phyloP scores from a whole-genome alignment of 257 asterid genomes.

The Salvia hispanica region DNA sequence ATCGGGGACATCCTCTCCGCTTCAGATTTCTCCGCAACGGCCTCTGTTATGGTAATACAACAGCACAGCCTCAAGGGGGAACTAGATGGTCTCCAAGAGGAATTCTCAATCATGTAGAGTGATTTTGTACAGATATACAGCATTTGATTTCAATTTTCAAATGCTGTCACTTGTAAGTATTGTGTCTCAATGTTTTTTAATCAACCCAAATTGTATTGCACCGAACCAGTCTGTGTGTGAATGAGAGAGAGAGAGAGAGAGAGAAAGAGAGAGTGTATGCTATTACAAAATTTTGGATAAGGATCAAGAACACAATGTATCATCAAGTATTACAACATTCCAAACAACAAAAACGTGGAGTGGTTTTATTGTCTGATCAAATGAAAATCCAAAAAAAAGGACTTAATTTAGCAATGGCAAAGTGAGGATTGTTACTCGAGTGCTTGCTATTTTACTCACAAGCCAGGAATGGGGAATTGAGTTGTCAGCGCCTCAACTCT shows the following conservation, averaged over 20 bases:
- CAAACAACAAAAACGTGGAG: background rate
- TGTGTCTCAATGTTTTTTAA: background rate
- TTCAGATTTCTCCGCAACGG: slow-evolving; percentile 69
- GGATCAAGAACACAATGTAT: background rate
- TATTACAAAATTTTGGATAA: background rate
- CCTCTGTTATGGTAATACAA: slow-evolving; percentile 83
- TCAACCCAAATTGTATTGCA: too few relatives aligned
- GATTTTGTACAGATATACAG: too few relatives aligned
- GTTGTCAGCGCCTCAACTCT: slow-evolving; percentile 80
- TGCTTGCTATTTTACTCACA: slow-evolving; percentile 42
- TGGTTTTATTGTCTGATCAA: background rate
- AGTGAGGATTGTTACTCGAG: background rate
- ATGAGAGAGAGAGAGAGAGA: too few relatives aligned
- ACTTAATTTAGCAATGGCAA: slow-evolving; percentile 18
- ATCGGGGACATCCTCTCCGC: slow-evolving; percentile 90
- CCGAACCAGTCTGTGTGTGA: background rate
- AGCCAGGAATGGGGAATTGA: slow-evolving; percentile 80
- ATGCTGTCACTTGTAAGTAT: background rate
- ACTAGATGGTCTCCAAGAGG: slow-evolving; percentile 87
- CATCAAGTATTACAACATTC: background rate
- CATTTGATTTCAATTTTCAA: background rate
- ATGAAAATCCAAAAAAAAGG: background rate
- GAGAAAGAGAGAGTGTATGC: too few relatives aligned
- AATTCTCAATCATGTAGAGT: slow-evolving; percentile 74
- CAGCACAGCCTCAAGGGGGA: slow-evolving; percentile 84